A percentile compares a stretch with the other conserved stretches of the same genome.
phyloP scores from a whole-genome alignment of 2,329 filamentous ascomycete genomes.

The Orbilia ellipsospora region DNA sequence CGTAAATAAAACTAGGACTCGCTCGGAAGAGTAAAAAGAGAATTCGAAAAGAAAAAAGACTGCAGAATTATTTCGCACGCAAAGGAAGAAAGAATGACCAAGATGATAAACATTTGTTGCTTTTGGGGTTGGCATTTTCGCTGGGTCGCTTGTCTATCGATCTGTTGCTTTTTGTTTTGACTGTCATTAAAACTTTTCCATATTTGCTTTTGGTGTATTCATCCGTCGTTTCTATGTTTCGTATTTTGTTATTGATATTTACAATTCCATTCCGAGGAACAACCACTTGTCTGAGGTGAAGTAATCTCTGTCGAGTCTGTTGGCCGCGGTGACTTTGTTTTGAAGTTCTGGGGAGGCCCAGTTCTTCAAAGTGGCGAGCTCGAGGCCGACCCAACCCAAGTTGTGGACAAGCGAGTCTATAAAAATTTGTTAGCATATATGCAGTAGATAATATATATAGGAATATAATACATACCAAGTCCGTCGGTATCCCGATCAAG shows the following conservation, averaged over 20 bases:
- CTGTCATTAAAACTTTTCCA: constrained; percentile 48
- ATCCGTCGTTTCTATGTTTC: constrained; percentile 49
- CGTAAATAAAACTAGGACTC: constrained; percentile 35
- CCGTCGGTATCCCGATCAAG: constrained; percentile 78
- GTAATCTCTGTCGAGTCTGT: constrained; percentile 64
- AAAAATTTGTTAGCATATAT: constrained; percentile 23
- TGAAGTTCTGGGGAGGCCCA: constrained; percentile 71
- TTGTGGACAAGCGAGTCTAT: constrained; percentile 74
- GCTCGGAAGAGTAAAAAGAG: constrained; percentile 35
- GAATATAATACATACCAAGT: constrained; percentile 56
- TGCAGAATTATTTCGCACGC: constrained; percentile 31
- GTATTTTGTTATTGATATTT: constrained; percentile 58
- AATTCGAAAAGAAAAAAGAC: constrained; percentile 38
- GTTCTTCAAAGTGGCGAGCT: constrained; percentile 79
- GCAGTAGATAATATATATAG: neutral
- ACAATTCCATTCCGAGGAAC: constrained; percentile 89
- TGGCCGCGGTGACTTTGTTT: constrained; percentile 44
- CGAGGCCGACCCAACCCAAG: constrained; percentile 93
- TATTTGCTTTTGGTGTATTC: constrained; percentile 27
- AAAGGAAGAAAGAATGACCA: constrained; percentile 49
- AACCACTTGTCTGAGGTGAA: constrained; percentile 82
- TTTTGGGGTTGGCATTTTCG: constrained; percentile 9
- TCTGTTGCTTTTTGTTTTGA: constrained; percentile 33
- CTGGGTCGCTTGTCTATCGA: constrained; percentile 39
- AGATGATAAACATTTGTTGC: constrained; percentile 33